Conservation (phyloP, 1,139 yeast species). For the Candida pseudoviswanathii region DNA sequence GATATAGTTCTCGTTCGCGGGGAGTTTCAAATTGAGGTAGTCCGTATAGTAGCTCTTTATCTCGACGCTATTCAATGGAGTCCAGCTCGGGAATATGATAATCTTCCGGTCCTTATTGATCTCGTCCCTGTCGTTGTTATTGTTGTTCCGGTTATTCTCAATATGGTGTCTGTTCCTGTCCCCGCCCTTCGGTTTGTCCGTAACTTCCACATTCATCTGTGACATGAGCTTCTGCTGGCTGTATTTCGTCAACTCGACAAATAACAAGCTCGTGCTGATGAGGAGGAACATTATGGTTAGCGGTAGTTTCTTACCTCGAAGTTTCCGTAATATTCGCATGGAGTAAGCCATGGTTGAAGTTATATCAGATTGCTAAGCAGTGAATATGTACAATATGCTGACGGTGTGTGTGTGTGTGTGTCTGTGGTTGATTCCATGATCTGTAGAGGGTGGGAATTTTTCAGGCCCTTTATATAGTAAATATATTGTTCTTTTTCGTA, state of each 20-base stretch:
- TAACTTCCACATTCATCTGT: slow-evolving; percentile 1
- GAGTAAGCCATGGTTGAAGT: neutral
- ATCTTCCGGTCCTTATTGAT: neutral
- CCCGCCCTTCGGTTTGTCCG: neutral
- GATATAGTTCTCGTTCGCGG: neutral
- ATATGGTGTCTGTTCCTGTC: neutral
- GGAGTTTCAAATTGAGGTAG: neutral
- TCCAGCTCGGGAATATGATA: slow-evolving; percentile 1
- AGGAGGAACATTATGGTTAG: neutral
- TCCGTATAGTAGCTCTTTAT: neutral
- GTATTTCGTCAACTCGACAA: neutral
- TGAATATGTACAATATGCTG: neutral
- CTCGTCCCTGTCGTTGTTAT: neutral
- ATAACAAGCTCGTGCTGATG: neutral
- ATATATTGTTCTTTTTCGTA: neutral
- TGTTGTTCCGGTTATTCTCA: neutral
- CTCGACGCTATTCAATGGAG: neutral
- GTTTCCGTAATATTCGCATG: neutral
- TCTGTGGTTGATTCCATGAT: neutral
- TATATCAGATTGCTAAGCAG: neutral
- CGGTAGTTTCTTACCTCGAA: slow-evolving; percentile 2
- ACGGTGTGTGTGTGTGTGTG: neutral
- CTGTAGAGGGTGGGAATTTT: neutral
- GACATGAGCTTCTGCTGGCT: neutral
- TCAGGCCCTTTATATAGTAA: neutral